These are phyloP conservation scores for Hypoxylon subgilvum DNA, from an alignment of 495 filamentous ascomycete genomes.

Conservation along the genomic window DNA sequence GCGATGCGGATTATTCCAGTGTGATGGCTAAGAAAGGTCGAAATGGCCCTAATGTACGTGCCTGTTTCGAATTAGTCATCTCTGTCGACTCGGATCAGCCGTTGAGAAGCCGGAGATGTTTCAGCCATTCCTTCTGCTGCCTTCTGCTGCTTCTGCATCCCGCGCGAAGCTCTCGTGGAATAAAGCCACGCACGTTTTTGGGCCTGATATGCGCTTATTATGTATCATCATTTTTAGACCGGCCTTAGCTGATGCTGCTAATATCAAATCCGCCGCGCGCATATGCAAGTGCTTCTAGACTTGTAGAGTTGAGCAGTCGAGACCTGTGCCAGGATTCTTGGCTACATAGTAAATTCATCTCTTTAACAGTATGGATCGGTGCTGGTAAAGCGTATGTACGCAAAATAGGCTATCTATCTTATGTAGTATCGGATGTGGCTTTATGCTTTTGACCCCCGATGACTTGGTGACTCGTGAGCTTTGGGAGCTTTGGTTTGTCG, in stretches of 20 bases:
- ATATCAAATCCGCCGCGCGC: conserved; percentile 15
- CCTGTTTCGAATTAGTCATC: conserved; percentile 41
- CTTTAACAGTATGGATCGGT: no score
- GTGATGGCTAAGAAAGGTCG: conserved; percentile 26
- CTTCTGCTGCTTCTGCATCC: conserved; percentile 29
- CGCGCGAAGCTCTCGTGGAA: conserved; percentile 31
- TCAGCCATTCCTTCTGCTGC: conserved; percentile 40
- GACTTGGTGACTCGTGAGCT: no score
- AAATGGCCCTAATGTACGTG: conserved; percentile 40
- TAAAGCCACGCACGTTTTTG: conserved; percentile 17
- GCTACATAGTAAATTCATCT: conserved; percentile 17
- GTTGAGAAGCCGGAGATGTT: conserved; percentile 36
- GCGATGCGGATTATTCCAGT: conserved; percentile 24
- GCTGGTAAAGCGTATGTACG: conserved; percentile 8
- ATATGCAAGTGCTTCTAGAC: conserved; percentile 28
- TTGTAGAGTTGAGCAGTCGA: conserved; percentile 13
- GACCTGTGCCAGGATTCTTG: conserved; percentile 22
- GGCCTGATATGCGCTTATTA: conserved; percentile 22
- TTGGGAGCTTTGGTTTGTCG: no score
- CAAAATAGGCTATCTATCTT: background rate
- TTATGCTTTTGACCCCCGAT: conserved; percentile 9
- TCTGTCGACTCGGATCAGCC: conserved; percentile 37
- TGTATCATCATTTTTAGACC: conserved; percentile 30
- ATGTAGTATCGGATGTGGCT: conserved; percentile 7
- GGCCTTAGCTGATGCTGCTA: conserved; percentile 12